Percentiles rank a stretch among this genome's conserved stretches.
phyloP scores from a whole-genome alignment of 2,329 filamentous ascomycete genomes.

The Monosporascus sp. region DNA sequence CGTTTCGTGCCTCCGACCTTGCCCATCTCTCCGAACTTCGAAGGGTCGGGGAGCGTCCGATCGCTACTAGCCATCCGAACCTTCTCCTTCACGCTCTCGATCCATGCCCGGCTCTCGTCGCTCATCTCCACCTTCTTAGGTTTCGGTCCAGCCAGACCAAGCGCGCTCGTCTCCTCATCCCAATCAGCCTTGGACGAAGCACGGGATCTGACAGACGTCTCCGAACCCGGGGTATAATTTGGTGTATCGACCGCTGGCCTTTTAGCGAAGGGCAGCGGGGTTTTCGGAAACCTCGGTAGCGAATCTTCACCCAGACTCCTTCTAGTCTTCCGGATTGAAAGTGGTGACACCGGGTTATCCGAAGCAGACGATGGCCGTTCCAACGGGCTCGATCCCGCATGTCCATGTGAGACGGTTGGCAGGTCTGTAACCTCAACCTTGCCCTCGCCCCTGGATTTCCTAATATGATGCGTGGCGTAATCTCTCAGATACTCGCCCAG shows the following conservation, averaged over 20 bases:
- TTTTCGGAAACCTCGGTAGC: constrained; percentile 33
- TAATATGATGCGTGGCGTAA: constrained; percentile 86
- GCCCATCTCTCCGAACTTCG: constrained; percentile 63
- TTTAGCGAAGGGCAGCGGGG: constrained; percentile 34
- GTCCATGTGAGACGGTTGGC: constrained; percentile 28
- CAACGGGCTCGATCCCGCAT: constrained; percentile 35
- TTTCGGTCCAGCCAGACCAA: constrained; percentile 68
- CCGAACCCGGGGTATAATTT: constrained; percentile 41
- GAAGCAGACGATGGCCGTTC: constrained; percentile 37
- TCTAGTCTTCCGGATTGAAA: constrained; percentile 52
- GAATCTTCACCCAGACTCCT: constrained; percentile 37
- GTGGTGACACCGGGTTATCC: constrained; percentile 38
- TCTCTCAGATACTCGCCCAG: constrained; percentile 90
- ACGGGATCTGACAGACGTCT: constrained; percentile 41
- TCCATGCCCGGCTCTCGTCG: constrained; percentile 72
- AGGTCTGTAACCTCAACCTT: constrained; percentile 57
- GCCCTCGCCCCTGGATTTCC: constrained; percentile 52
- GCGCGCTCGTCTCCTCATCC: constrained; percentile 54
- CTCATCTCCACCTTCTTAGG: constrained; percentile 61
- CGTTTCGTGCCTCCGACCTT: constrained; percentile 70
- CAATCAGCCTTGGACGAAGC: constrained; percentile 52
- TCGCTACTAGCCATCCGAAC: constrained; percentile 67
- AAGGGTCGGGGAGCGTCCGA: constrained; percentile 27
- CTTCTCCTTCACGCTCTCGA: constrained; percentile 77
- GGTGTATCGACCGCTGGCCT: constrained; percentile 30